Evolutionary conservation across 257 asterid genomes (phyloP), one percentile per base, ranked within the genome.

Genomic region (Ballota nigra): DNA sequence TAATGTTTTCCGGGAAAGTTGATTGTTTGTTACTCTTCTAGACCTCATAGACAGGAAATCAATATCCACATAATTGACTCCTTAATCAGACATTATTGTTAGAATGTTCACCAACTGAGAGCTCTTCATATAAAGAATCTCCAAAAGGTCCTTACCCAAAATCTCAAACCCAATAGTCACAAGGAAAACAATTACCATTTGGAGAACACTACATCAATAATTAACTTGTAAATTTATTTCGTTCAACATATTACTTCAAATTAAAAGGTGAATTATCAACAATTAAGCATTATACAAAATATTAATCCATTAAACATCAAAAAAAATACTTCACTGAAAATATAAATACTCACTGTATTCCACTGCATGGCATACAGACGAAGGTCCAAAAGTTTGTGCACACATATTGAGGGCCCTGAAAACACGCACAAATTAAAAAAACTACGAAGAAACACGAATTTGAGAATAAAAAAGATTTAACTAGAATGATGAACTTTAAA

Each of bases 351-450:
- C 79, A 92, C 97, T 92, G 97, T 63, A 92, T 86, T 79, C 97
- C 97, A 76, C 97, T 85, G 87, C 97, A 92, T 15, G 91, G 86
- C 82, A 65, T 76, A 75, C 97, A 92, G 56, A 89, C 88, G 75
- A 92, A 92, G 13, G 97, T 89, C 95, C 96, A 92, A 75, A 92
- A 92, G 76, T 83, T 92, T 51, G 96, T 87, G 72, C 97, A 92
- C 16, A 87, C 95, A 69, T 87, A 92, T 67, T 92, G 97, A 75
- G 97, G 97, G 51, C 90, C 97, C 97, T 92, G 22, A 62, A 72
- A 73, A 76, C 13, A 28, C 31, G 16, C 18, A 33, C 55, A 24
- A 3, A 53, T 10, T 3, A 40, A 49, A 49, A 19, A 20, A 12
- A 8, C 47, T 40, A 15, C 8, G 2, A 29, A 22, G 29, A 1